These are phyloP conservation scores for Suillus alpinus DNA, from an alignment of 768 basidiomycete genomes.

Conservation along the genomic window DNA sequence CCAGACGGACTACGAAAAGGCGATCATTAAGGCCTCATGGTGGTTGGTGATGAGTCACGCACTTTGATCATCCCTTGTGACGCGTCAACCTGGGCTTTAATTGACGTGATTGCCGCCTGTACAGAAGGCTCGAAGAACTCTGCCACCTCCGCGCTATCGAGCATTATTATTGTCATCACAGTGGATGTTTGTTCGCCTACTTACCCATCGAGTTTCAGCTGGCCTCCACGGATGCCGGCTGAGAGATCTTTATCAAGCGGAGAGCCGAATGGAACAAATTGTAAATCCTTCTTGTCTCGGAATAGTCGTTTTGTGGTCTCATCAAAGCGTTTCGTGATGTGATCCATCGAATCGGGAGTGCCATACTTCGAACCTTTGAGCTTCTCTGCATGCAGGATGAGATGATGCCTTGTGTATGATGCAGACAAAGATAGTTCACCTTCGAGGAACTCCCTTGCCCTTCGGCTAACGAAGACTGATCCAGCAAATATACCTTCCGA, in stretches of 20 bases:
- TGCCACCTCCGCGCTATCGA: conserved; percentile 48
- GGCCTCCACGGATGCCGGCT: conserved; percentile 72
- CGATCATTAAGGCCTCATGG: conserved; percentile 7
- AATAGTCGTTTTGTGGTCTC: conserved; percentile 82
- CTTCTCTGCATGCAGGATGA: conserved; percentile 48
- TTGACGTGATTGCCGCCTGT: conserved; percentile 66
- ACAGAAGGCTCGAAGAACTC: conserved; percentile 79
- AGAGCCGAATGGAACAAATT: conserved; percentile 75
- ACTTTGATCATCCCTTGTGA: conserved; percentile 69
- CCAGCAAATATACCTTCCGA: conserved; percentile 73
- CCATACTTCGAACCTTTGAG: conserved; percentile 73
- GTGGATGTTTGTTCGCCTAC: conserved; percentile 22
- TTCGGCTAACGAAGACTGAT: conserved; percentile 76
- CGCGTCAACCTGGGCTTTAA: conserved; percentile 67
- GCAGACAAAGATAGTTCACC: conserved; percentile 35
- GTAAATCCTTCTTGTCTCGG: conserved; percentile 61
- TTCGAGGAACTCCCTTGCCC: conserved; percentile 70
- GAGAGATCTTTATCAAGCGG: conserved; percentile 69
- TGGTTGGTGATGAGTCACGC: conserved; percentile 6
- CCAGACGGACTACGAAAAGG: conserved; percentile 62
- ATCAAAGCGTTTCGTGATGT: conserved; percentile 78
- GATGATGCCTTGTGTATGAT: background rate
- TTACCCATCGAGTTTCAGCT: conserved; percentile 70
- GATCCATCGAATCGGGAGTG: conserved; percentile 65
- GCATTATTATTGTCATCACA: conserved; percentile 9